Base-by-base conservation (phyloP, 805 yeast genomes). In the Pichia heedii region DNA sequence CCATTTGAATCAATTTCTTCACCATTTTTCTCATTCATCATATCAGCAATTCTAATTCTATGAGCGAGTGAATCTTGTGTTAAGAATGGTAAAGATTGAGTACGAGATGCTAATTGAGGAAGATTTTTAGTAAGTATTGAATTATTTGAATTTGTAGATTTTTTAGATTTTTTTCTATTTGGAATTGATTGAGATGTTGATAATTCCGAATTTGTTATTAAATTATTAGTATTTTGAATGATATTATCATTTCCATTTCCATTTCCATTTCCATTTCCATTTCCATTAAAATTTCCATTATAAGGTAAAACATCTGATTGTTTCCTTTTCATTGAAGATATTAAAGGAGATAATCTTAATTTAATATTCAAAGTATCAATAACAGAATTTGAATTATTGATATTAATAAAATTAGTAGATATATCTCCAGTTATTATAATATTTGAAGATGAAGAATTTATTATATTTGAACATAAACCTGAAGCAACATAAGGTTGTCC, bases 331-430 rank as follows among this genome's bases (percentile, higher is more conserved):
- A 21, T 30, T 34, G 32, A 22, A 15, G 40, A 20, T 39, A 38
- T 40, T 8, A 56, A 51, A 3, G 54, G 50, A 39, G 49, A 71
- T 69, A 79, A 66, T 50, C 74, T 71, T 41, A 79, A 59, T 48
- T 77, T 66, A 33, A 79, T 69, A 57, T 79, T 84, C 40, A 79
- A 58, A 3, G 83, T 79, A 46, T 76, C 71, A 20, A 49, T 33
- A 6, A 29, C 13, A 4, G 32, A 11, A 13, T 8, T n/a, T 3
- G 73, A 60, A 33, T 58, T 50, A 3, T 29, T 29, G 32, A 7
- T 29, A 29, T 29, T 29, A 15, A 5, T 2, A 15, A 79, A 66
- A 53, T 73, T 78, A 43, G 75, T 76, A 51, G 82, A 77, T 30
- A 79, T 77, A 43, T 81, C 52, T 4, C 74, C 74, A 3, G 71